phyloP scores from a whole-genome alignment of 495 filamentous ascomycete species.

The Lasiosphaeris hirsuta region DNA sequence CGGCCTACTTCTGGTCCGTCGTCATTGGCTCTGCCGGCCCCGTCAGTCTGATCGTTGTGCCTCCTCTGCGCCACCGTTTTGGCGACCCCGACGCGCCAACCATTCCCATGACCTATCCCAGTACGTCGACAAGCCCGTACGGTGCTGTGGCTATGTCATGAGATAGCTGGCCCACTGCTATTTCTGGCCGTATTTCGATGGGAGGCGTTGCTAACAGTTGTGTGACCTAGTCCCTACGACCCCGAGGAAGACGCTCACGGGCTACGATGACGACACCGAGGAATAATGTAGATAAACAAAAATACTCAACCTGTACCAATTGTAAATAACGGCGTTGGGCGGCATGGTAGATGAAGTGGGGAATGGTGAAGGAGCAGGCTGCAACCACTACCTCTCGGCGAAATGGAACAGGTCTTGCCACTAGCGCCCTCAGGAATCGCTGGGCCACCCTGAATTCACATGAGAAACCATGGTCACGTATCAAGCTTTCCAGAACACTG shows the following conservation, averaged over 20 bases:
- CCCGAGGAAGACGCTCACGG: slow-evolving; percentile 65
- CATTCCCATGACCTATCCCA: slow-evolving; percentile 86
- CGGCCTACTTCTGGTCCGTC: slow-evolving; percentile 82
- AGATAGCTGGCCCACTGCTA: no score
- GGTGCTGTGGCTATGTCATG: no score
- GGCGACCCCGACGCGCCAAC: slow-evolving; percentile 67
- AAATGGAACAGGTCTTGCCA: no score
- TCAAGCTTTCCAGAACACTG: no score
- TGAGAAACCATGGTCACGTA: no score
- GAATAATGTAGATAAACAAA: background rate
- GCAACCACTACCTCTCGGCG: no score
- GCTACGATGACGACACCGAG: slow-evolving; percentile 66
- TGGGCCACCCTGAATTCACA: no score
- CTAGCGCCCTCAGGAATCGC: no score
- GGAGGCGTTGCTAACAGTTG: slow-evolving; percentile 21
- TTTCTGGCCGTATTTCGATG: background rate
- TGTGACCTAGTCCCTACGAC: slow-evolving; percentile 64
- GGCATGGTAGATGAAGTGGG: background rate
- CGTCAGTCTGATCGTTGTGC: slow-evolving; percentile 59
- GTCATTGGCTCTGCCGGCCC: slow-evolving; percentile 71
- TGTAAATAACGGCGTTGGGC: slow-evolving; percentile 28
- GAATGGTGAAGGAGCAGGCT: background rate
- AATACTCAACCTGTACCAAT: slow-evolving; percentile 15
- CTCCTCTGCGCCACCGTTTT: slow-evolving; percentile 63
- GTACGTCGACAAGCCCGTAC: slow-evolving; percentile 50